A percentile compares a stretch with the other conserved stretches of the same genome.
Evolutionary conservation across 1,284 basidiomycete species (phyloP).

Genomic region (Apiotrichum montevideense): DNA sequence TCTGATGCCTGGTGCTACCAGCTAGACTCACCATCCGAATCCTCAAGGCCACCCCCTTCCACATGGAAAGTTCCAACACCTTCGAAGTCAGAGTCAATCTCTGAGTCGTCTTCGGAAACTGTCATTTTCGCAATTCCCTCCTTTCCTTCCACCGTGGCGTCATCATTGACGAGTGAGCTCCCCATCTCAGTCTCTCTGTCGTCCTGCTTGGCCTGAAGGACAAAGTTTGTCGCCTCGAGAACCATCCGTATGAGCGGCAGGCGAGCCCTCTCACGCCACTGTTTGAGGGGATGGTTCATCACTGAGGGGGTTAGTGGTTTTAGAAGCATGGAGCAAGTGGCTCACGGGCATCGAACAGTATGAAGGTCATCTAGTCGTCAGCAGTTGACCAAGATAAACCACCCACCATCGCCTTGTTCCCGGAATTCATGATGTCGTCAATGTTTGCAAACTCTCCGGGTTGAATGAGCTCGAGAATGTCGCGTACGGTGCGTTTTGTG

Average conservation of each 20-base stretch:
- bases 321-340: too few relatives aligned
- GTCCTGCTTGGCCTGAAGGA: too few relatives aligned
- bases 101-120: not conserved
- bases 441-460: not conserved
- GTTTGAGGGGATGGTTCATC: too few relatives aligned
- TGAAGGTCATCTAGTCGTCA: constrained; percentile 1
- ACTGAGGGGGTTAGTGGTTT: too few relatives aligned
- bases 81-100: constrained; percentile 3
- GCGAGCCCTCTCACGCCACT: too few relatives aligned
- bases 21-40: too few relatives aligned
- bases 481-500: constrained; percentile 1
- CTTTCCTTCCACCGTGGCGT: not conserved
- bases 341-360: not conserved
- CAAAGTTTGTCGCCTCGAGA: too few relatives aligned
- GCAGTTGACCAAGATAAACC: not conserved
- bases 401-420: constrained; percentile 19
- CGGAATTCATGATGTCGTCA: constrained; percentile 18
- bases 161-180: not conserved
- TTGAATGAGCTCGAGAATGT: not conserved
- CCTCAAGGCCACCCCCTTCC: not conserved
- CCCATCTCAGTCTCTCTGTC: too few relatives aligned
- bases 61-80: not conserved
- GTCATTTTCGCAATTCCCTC: too few relatives aligned
- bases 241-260: too few relatives aligned
- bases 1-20: too few relatives aligned